Base-by-base conservation (phyloP, 805 yeast genomes). In the Lipomyces sp. region DNA sequence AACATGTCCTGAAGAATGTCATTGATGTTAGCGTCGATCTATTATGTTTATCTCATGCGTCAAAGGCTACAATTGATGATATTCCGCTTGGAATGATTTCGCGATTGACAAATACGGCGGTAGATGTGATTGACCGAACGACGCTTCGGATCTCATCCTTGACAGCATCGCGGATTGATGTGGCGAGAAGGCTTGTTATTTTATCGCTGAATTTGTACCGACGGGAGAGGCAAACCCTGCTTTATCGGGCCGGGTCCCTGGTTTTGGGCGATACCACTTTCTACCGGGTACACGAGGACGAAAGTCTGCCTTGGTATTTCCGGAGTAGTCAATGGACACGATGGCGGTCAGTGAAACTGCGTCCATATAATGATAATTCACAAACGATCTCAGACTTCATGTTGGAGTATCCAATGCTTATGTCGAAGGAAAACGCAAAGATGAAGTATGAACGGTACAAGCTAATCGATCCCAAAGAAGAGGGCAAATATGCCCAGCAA, bases 71-170 rank as follows among this genome's bases (percentile, higher is more conserved):
- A 3, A 33, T 60, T 29, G 55, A 60, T 37, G 62, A 59, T 48
- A 54, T 66, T 32, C 70, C 67, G 24, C 29, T 57, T 10, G 61
- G 53, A 10, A 54, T 53, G 18, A 66, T 66, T 24, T 66, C 70
- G 15, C 61, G 50, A 18, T 59, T 64, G 37, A 57, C 58, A n/a
- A 58, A 58, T 33, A 58, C 62, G 8, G 64, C 48, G 48, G 63
- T 66, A 32, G 70, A 66, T 30, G 24, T 57, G 18, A 33, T 60
- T 11, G 65, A 66, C 51, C 37, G 33, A 3, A 42, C 57, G 5
- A 60, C 51, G 8, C 48, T 66, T 35, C 60, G 65, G 6, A 64
- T 66, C 11, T 66, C 67, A 6, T 63, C 70, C 7, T 32, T 66
- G 32, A 39, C 29, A 29, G 37, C 32, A 8, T 56, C 57, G 45